phyloP scores from a whole-genome alignment of 2,329 filamentous ascomycete species.

The Lecanosticta acicola region DNA sequence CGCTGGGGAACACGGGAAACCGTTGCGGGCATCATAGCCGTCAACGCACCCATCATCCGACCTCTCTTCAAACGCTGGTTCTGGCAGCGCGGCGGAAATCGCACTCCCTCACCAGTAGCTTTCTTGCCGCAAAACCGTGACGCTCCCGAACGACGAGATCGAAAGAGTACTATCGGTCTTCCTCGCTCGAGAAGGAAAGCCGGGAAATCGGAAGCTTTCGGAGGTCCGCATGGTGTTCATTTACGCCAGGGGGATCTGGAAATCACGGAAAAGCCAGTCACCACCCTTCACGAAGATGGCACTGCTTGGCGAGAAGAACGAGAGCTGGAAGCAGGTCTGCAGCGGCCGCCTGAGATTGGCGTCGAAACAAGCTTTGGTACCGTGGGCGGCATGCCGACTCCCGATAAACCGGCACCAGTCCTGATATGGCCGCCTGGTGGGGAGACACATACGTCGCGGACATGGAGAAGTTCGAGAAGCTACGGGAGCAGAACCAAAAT shows the following conservation, averaged over 20 bases:
- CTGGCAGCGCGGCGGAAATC: slow-evolving; percentile 2
- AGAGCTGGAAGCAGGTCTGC: background rate
- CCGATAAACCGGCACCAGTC: background rate
- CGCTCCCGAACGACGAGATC: background rate
- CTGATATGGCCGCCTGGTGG: background rate
- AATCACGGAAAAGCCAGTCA: no score
- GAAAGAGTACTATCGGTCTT: background rate
- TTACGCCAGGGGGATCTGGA: background rate
- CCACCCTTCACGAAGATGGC: background rate
- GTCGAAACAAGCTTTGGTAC: background rate
- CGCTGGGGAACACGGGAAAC: slow-evolving; percentile 36
- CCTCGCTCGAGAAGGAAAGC: background rate
- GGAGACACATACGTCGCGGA: background rate
- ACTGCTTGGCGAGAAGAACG: no score
- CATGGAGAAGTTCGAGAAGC: background rate
- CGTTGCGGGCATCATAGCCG: slow-evolving; percentile 32
- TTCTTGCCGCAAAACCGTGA: background rate
- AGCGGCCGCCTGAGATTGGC: background rate
- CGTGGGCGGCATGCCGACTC: background rate
- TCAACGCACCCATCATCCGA: slow-evolving; percentile 32
- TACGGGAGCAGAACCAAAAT: background rate
- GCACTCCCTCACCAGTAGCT: background rate
- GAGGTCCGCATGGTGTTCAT: background rate
- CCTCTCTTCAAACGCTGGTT: slow-evolving; percentile 15
- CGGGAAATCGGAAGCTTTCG: background rate